These are phyloP conservation scores for Cymbopogon flexuosus DNA, from an alignment of 202 grass and related monocot species.

Conservation along the genomic window DNA sequence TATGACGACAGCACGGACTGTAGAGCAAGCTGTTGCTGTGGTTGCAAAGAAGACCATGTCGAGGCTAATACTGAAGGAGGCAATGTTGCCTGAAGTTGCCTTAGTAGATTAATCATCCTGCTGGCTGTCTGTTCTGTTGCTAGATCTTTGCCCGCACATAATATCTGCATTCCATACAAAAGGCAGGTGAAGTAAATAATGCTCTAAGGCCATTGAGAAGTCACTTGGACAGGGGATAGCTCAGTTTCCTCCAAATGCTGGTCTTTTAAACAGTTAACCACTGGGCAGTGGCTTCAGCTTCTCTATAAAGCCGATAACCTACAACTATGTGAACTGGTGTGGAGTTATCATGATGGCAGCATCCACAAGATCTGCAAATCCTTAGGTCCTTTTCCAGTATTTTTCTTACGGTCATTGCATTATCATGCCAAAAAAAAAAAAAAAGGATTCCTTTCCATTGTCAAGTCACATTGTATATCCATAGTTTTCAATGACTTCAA, in stretches of 20 bases:
- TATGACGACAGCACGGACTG: slow-evolving; percentile 61
- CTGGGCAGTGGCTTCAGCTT: not conserved
- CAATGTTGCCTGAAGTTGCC: slow-evolving; percentile 55
- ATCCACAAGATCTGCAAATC: not conserved
- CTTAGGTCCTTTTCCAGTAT: not conserved
- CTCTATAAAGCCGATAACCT: not conserved
- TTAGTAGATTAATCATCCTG: slow-evolving; percentile 64
- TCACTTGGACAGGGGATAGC: not conserved
- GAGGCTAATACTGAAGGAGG: slow-evolving; percentile 64
- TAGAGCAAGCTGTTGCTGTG: slow-evolving; percentile 58
- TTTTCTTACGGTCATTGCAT: not conserved
- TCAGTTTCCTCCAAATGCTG: not conserved
- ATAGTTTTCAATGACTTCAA: not conserved
- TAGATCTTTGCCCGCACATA: slow-evolving; percentile 69
- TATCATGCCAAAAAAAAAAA: slow-evolving; percentile 18
- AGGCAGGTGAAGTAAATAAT: slow-evolving; percentile 1
- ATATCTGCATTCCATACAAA: slow-evolving; percentile 44
- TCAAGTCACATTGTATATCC: not conserved
- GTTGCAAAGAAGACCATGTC: slow-evolving; percentile 68
- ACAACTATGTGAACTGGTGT: not conserved
- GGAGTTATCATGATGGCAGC: not conserved
- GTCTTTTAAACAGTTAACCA: not conserved
- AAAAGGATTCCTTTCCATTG: not conserved
- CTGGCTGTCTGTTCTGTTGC: slow-evolving; percentile 59
- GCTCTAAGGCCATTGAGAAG: not conserved